phyloP scores from a whole-genome alignment of 768 basidiomycete species.

The Steccherinum ochraceum region DNA sequence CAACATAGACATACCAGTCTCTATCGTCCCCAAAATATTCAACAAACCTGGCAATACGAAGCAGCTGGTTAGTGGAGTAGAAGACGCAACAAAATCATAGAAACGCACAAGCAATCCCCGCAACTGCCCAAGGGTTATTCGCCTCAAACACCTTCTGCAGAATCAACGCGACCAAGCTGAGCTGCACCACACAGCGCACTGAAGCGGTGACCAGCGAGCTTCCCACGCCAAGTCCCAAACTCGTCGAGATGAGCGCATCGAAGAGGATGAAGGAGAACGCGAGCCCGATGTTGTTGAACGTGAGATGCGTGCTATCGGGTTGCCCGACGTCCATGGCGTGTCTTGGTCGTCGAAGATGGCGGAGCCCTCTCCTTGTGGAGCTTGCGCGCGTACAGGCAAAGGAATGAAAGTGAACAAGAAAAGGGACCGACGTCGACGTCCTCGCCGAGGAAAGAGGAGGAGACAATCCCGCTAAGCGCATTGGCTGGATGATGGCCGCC shows the following conservation, averaged over 20 bases:
- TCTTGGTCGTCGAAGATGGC: not conserved
- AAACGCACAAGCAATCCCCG: constrained; percentile 62
- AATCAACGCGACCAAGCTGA: constrained; percentile 65
- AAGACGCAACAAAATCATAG: not conserved
- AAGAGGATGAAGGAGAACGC: constrained; percentile 72
- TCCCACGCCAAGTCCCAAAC: constrained; percentile 65
- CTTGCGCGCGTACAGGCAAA: not conserved
- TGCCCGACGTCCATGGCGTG: constrained; percentile 18
- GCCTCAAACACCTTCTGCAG: constrained; percentile 72
- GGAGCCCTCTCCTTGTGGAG: too few species aligned
- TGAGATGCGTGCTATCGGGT: constrained; percentile 28
- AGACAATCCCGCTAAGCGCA: too few species aligned
- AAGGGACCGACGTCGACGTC: not conserved
- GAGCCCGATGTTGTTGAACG: constrained; percentile 71
- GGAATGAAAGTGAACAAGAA: not conserved
- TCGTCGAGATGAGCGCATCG: constrained; percentile 57
- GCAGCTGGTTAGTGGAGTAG: not conserved
- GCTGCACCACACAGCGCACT: constrained; percentile 69
- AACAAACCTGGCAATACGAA: constrained; percentile 42
- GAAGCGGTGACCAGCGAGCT: constrained; percentile 63
- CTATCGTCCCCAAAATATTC: constrained; percentile 72
- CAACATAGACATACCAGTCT: constrained; percentile 49
- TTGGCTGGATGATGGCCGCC: too few species aligned
- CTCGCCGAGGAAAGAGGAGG: too few species aligned
- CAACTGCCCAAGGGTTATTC: constrained; percentile 68